phyloP scores from a whole-genome alignment of 192 early-diverging fungal genomes.

The Coemansia sp. region DNA sequence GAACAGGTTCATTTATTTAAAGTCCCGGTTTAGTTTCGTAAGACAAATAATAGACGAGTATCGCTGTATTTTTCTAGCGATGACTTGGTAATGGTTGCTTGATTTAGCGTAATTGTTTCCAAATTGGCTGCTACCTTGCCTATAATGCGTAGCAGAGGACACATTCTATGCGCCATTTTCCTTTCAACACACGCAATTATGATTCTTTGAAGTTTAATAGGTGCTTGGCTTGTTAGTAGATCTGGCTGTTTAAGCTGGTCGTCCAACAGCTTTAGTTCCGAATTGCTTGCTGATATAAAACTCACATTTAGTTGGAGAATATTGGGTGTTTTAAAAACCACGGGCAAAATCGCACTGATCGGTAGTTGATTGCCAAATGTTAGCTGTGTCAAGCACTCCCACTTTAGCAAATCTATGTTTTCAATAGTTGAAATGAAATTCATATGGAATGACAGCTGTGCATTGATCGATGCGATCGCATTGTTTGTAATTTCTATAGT shows the following conservation, averaged over 20 bases:
- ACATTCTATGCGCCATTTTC: neutral
- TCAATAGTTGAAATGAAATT: neutral
- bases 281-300: too few species aligned
- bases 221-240: neutral
- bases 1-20: conserved; percentile 73
- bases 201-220: neutral
- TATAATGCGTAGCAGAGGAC: neutral
- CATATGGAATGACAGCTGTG: neutral
- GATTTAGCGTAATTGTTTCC: neutral
- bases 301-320: too few species aligned
- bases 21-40: conserved; percentile 15
- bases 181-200: neutral
- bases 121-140: neutral
- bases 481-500: neutral
- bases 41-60: neutral
- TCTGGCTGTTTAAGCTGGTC: neutral
- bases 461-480: neutral
- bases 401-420: too few species aligned
- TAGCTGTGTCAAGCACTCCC: too few species aligned
- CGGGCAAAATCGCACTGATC: too few species aligned
- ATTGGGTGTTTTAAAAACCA: too few species aligned
- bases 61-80: conserved; percentile 1
- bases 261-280: too few species aligned
- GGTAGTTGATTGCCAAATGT: too few species aligned
- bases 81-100: neutral